Base-by-base conservation (phyloP, 108 stramenopile genomes). In the Mediolabrus comicus region DNA sequence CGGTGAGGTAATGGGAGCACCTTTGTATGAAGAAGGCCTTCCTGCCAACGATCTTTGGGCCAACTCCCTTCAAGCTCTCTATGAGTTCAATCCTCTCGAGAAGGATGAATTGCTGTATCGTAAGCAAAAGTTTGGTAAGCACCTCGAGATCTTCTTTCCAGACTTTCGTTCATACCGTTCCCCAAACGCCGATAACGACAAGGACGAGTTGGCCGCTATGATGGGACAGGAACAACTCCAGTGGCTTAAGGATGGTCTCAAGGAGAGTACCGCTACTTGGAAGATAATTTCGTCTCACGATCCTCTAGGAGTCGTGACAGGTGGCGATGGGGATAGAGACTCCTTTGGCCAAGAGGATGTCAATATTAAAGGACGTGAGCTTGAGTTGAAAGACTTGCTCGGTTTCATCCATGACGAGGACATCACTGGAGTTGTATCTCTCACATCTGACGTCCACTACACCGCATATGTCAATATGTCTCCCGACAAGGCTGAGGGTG, bases 401-500 rank as follows among this genome's bases (percentile, higher is more conserved):
- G 14, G 26, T 3, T 75, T 60, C 35, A 75, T 81, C 32, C 19
- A 74, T 26, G 63, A 69, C 16, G 69, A 81, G 29, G 49, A 71
- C 4, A 81, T 81, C 61, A 14, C n/a, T 1, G 49, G 34, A 17
- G 80, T 74, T 2, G 63, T 81, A 2, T 81, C 74, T 6, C 30
- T 81, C 13, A 46, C 80, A 13, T 75, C 74, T 9, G 80, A 81
- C 66, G 80, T 81, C 7, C 80, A 81, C 69, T 81, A 71, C 51
- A 38, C 71, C 31, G 71, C 71, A 9, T 59, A 80, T 66, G 79
- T 80, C 31, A 74, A 67, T 43, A 68, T 80, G 72, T 41, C 54
- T 31, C 79, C 79, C 6, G 65, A 67, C 6, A 38, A 55, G 10
- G 72, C 79, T 32, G 43, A 54, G 55, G 79, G 72, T 26, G 61